phyloP scores from a whole-genome alignment of 257 asterid genomes.

The Solanum medicagineum region DNA sequence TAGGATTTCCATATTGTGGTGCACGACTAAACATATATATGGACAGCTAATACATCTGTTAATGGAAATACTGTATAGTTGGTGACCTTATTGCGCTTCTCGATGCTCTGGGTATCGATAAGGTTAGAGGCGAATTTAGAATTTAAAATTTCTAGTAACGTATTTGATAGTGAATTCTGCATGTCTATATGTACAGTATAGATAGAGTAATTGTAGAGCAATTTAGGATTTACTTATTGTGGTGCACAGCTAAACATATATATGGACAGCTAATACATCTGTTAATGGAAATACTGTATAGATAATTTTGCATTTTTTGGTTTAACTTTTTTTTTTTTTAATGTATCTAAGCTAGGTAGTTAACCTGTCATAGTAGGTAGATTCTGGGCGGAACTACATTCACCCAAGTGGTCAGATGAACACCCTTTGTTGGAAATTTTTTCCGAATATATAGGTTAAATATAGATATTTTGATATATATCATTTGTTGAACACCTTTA shows the following conservation, averaged over 20 bases:
- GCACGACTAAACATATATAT: neutral
- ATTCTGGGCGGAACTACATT: no score
- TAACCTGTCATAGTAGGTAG: neutral
- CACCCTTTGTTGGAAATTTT: no score
- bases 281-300: neutral
- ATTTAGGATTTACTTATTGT: neutral
- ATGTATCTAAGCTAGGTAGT: neutral
- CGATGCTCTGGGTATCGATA: conserved; percentile 38
- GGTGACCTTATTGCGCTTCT: conserved; percentile 69
- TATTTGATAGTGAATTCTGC: neutral
- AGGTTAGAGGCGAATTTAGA: neutral
- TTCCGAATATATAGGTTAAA: no score
- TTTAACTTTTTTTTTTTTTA: neutral
- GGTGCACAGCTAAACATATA: neutral
- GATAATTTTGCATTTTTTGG: neutral
- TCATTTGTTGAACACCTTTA: no score
- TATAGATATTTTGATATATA: no score
- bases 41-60: neutral
- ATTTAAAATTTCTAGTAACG: neutral
- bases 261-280: neutral
- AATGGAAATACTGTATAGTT: conserved; percentile 1
- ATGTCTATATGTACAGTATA: neutral
- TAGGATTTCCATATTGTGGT: neutral
- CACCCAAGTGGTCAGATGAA: no score
- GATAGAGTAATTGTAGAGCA: neutral